Percentiles rank a stretch among this genome's conserved stretches.
Evolutionary conservation across 2,329 filamentous ascomycete genomes (phyloP).

Genomic region (Salinomyces thailandicus): DNA sequence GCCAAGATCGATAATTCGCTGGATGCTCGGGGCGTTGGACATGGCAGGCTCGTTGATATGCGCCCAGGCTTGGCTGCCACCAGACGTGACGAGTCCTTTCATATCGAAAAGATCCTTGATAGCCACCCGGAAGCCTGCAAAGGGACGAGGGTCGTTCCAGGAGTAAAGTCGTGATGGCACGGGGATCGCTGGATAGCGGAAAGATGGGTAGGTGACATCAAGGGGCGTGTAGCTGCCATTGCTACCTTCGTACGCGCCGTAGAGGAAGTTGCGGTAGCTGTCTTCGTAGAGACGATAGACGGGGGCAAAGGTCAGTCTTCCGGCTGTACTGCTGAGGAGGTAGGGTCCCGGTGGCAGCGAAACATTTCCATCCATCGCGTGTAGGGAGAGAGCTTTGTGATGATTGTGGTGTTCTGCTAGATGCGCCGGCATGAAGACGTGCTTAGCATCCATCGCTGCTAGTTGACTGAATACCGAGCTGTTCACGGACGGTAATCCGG

Average conservation of each 20-base stretch:
- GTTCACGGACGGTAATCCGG: conserved; percentile 15
- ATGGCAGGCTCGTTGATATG: conserved; percentile 17
- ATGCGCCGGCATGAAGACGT: neutral
- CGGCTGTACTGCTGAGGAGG: conserved; percentile 11
- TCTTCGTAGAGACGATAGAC: conserved; percentile 26
- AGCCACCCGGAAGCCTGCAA: conserved; percentile 24
- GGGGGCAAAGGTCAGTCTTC: conserved; percentile 14
- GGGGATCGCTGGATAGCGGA: conserved; percentile 22
- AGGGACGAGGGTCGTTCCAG: conserved; percentile 24
- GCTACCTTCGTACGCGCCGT: conserved; percentile 22
- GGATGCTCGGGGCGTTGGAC: conserved; percentile 24
- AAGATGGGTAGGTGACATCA: conserved; percentile 20
- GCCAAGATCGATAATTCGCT: conserved; percentile 27
- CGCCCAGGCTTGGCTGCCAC: conserved; percentile 25
- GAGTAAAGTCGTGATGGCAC: conserved; percentile 33
- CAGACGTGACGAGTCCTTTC: conserved; percentile 26
- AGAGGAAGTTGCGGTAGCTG: conserved; percentile 23
- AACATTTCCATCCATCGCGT: conserved; percentile 1
- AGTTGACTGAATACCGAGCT: conserved; percentile 9
- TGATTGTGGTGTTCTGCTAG: neutral
- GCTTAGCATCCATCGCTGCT: neutral
- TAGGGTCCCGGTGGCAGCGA: conserved; percentile 23
- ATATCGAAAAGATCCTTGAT: conserved; percentile 31
- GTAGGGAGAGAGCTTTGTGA: neutral
- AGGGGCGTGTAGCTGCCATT: conserved; percentile 17